phyloP scores from a whole-genome alignment of 1,139 yeast genomes.

The Hanseniaspora uvarum region DNA sequence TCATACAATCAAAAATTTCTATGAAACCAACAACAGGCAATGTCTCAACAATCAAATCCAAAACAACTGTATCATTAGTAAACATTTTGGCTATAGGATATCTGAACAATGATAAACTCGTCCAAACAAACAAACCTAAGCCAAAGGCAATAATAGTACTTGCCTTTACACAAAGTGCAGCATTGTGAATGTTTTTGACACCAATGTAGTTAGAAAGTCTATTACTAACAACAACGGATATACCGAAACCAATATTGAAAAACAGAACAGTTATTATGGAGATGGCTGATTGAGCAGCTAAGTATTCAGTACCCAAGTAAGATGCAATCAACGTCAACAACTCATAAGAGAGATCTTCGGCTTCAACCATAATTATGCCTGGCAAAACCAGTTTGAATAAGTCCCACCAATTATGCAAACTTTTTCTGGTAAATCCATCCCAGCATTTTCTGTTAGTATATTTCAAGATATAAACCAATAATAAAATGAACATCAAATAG shows the following conservation, averaged over 20 bases:
- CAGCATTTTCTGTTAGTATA: constrained; percentile 65
- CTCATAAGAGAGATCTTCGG: constrained; percentile 67
- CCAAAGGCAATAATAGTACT: constrained; percentile 51
- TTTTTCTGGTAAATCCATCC: constrained; percentile 47
- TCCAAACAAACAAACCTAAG: constrained; percentile 50
- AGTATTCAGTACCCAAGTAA: constrained; percentile 66
- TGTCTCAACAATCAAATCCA: constrained; percentile 40
- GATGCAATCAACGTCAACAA: constrained; percentile 64
- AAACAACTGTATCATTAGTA: constrained; percentile 60
- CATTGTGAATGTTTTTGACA: constrained; percentile 54
- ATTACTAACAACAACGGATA: constrained; percentile 77
- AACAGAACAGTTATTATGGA: constrained; percentile 70
- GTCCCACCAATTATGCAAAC: constrained; percentile 52
- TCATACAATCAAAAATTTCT: constrained; percentile 70
- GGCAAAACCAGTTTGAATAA: constrained; percentile 55
- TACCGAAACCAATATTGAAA: constrained; percentile 82
- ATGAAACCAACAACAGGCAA: constrained; percentile 66
- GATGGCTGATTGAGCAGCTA: constrained; percentile 84
- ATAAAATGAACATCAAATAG: constrained; percentile 53
- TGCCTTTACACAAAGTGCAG: constrained; percentile 54
- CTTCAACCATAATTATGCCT: constrained; percentile 63
- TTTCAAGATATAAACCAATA: constrained; percentile 45
- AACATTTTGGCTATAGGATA: constrained; percentile 53
- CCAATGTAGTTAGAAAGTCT: constrained; percentile 84
- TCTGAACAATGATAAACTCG: constrained; percentile 44